A percentile compares a stretch with the other conserved stretches of the same genome.
These are phyloP conservation scores for Penicillium longicatenatum DNA, from an alignment of 495 filamentous ascomycete species.

Conservation along the genomic window DNA sequence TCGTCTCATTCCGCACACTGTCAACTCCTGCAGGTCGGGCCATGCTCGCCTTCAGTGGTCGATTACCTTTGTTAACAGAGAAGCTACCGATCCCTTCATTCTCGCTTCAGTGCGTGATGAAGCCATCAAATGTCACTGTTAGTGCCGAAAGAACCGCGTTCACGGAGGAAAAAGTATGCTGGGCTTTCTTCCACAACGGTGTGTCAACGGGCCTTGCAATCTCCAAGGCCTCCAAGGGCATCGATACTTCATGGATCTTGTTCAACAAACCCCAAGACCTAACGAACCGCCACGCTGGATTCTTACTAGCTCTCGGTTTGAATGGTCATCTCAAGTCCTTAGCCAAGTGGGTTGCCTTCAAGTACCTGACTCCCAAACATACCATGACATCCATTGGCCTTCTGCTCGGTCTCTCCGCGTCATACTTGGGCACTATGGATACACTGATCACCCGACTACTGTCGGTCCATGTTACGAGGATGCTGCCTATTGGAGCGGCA, in stretches of 20 bases:
- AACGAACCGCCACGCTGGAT: slow-evolving; percentile 90
- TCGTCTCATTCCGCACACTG: slow-evolving; percentile 80
- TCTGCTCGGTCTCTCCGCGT: slow-evolving; percentile 87
- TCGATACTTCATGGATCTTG: slow-evolving; percentile 97
- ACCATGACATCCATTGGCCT: slow-evolving; percentile 98
- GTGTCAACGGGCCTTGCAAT: slow-evolving; percentile 89
- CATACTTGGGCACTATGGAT: slow-evolving; percentile 96
- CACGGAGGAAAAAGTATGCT: slow-evolving; percentile 92
- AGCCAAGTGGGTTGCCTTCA: slow-evolving; percentile 98
- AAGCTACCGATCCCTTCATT: slow-evolving; percentile 86
- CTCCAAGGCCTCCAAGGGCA: slow-evolving; percentile 84
- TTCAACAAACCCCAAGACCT: slow-evolving; percentile 96
- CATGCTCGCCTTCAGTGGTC: slow-evolving; percentile 79
- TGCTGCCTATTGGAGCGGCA: slow-evolving; percentile 87
- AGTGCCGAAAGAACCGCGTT: slow-evolving; percentile 80
- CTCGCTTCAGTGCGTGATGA: slow-evolving; percentile 84
- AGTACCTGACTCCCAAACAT: slow-evolving; percentile 96
- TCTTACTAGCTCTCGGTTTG: slow-evolving; percentile 87
- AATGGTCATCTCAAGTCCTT: slow-evolving; percentile 92
- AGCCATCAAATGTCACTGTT: slow-evolving; percentile 85
- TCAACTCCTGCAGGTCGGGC: slow-evolving; percentile 84
- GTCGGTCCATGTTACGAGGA: slow-evolving; percentile 94
- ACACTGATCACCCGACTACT: slow-evolving; percentile 89
- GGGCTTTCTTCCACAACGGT: slow-evolving; percentile 98
- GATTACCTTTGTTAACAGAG: slow-evolving; percentile 84